A percentile compares a stretch with the other conserved stretches of the same genome.
Evolutionary conservation across 2,329 filamentous ascomycete species (phyloP).

Genomic region (Hymenoscyphus linearis): DNA sequence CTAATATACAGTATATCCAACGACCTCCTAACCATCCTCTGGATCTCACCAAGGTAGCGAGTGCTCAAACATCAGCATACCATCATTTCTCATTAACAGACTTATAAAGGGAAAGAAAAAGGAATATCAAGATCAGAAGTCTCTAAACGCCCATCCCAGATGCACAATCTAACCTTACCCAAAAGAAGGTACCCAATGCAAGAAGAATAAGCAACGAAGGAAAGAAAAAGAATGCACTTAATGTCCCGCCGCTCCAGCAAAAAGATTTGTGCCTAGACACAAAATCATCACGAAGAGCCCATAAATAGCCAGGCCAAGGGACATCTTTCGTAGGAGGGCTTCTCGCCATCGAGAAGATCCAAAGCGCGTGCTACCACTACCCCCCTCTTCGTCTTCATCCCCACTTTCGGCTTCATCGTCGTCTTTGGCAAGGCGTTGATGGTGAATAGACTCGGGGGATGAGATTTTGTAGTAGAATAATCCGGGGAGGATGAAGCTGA

Average conservation of each 20-base stretch:
- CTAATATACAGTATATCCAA: background rate
- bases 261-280: slow-evolving; percentile 79
- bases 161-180: slow-evolving; percentile 10
- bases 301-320: slow-evolving; percentile 74
- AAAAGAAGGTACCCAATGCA: background rate
- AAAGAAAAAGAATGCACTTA: slow-evolving; percentile 32
- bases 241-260: slow-evolving; percentile 53
- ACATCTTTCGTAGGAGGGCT: slow-evolving; percentile 62
- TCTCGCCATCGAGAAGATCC: slow-evolving; percentile 38
- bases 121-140: background rate
- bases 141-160: slow-evolving; percentile 12
- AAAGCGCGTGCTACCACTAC: slow-evolving; percentile 27
- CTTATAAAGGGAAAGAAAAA: background rate
- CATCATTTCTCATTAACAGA: background rate
- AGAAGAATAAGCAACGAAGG: background rate
- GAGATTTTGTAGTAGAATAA: slow-evolving; percentile 99
- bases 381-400: slow-evolving; percentile 44
- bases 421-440: slow-evolving; percentile 83
- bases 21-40: background rate
- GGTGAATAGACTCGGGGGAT: slow-evolving; percentile 76
- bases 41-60: too few species aligned
- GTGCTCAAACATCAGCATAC: background rate
- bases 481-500: slow-evolving; percentile 93
- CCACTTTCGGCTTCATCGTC: slow-evolving; percentile 72
- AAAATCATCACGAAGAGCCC: slow-evolving; percentile 84